phyloP scores from a whole-genome alignment of 176 grass and related monocot genomes.

The Carex scoparia region DNA sequence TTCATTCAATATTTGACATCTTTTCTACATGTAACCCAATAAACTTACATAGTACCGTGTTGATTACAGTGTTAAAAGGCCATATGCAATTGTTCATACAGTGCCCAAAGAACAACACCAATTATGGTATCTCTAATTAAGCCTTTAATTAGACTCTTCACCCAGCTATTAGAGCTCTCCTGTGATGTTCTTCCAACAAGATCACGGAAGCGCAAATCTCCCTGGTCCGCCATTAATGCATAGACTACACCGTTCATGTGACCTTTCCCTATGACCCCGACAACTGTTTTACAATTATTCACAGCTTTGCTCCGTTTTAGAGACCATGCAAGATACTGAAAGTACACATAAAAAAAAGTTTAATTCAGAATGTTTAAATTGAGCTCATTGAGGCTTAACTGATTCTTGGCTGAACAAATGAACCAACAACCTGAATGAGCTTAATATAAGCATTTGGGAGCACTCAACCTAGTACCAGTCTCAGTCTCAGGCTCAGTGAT shows the following conservation, averaged over 20 bases:
- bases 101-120: conserved; percentile 52
- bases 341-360: background rate
- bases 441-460: background rate
- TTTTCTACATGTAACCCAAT: background rate
- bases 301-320: conserved; percentile 97
- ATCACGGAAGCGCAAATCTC: conserved; percentile 71
- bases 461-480: background rate
- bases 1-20: conserved; percentile 2
- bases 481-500: background rate
- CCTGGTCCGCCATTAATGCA: conserved; percentile 73
- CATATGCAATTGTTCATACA: conserved; percentile 55
- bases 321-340: conserved; percentile 86
- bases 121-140: conserved; percentile 71
- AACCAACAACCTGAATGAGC: background rate
- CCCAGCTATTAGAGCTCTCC: conserved; percentile 42
- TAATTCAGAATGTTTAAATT: background rate
- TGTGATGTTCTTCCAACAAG: conserved; percentile 53
- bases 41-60: background rate
- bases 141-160: conserved; percentile 36
- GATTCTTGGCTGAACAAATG: too few species aligned
- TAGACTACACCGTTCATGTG: conserved; percentile 93
- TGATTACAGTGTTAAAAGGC: conserved; percentile 22
- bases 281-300: conserved; percentile 71
- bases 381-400: background rate
- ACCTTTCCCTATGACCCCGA: conserved; percentile 69